A percentile compares a stretch with the other conserved stretches of the same genome.
Conservation (phyloP, 495 filamentous ascomycete genomes). For the Aspergillus heteromorphus region DNA sequence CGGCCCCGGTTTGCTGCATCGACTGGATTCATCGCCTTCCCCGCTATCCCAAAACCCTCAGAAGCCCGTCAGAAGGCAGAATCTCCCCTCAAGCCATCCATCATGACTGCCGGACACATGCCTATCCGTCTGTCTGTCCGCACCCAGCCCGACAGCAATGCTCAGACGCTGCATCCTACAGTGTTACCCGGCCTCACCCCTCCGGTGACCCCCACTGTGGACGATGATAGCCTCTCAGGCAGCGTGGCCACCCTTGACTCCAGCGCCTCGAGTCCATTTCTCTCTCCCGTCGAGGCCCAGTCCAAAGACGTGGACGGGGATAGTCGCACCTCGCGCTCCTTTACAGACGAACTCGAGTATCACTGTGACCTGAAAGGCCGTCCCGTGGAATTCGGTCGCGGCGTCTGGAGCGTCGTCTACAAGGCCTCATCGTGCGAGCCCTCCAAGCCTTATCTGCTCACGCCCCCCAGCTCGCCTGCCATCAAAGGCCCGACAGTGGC, state of each 20-base stretch:
- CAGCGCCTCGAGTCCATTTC: slow-evolving; percentile 4
- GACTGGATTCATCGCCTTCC: not conserved
- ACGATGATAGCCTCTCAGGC: slow-evolving; percentile 13
- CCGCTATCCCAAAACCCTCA: not conserved
- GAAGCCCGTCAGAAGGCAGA: not conserved
- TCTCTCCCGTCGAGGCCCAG: slow-evolving; percentile 4
- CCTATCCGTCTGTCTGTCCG: slow-evolving; percentile 30
- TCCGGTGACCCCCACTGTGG: slow-evolving; percentile 33
- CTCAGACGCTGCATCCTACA: slow-evolving; percentile 7
- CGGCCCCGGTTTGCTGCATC: not conserved
- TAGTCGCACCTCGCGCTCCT: slow-evolving; percentile 16
- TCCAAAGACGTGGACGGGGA: not conserved
- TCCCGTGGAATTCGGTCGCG: slow-evolving; percentile 47
- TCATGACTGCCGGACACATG: slow-evolving; percentile 5
- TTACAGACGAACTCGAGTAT: slow-evolving; percentile 33
- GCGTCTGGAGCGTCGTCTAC: slow-evolving; percentile 60
- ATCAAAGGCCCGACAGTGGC: slow-evolving; percentile 37
- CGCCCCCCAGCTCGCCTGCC: slow-evolving; percentile 47
- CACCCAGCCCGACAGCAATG: slow-evolving; percentile 18
- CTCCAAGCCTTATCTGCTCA: slow-evolving; percentile 15
- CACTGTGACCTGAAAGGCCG: slow-evolving; percentile 22
- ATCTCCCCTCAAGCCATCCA: not conserved
- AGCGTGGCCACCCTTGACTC: slow-evolving; percentile 11
- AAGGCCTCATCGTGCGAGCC: slow-evolving; percentile 27
- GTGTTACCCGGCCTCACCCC: slow-evolving; percentile 27